Conservation (phyloP, 1,139 yeast genomes). For the Hyphopichia buzzinii region DNA sequence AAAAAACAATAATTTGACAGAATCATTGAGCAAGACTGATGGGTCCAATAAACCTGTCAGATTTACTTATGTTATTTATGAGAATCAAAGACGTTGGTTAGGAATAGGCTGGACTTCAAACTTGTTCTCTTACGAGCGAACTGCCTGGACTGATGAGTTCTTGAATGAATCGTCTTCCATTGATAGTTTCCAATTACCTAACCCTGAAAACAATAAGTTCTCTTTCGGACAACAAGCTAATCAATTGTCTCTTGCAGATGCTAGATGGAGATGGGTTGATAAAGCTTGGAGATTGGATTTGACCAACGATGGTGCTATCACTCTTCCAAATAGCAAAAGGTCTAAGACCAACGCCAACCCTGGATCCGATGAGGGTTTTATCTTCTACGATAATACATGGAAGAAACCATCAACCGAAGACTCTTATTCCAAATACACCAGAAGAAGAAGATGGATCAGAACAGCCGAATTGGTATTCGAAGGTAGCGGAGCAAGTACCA, state of each 20-base stretch:
- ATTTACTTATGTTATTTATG: slow-evolving; percentile 90
- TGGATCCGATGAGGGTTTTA: slow-evolving; percentile 75
- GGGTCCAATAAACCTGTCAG: slow-evolving; percentile 58
- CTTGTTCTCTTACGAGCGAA: slow-evolving; percentile 84
- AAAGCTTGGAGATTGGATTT: slow-evolving; percentile 87
- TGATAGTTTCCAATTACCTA: slow-evolving; percentile 77
- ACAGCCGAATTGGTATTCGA: slow-evolving; percentile 78
- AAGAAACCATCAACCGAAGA: slow-evolving; percentile 87
- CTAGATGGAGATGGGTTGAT: slow-evolving; percentile 95
- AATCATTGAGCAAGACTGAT: slow-evolving; percentile 15
- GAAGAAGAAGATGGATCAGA: slow-evolving; percentile 94
- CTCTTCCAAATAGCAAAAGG: slow-evolving; percentile 61
- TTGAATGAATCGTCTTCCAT: slow-evolving; percentile 80
- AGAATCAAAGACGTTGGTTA: slow-evolving; percentile 95
- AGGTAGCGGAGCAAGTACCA: slow-evolving; percentile 10
- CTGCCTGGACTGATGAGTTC: slow-evolving; percentile 97
- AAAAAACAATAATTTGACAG: slow-evolving; percentile 34
- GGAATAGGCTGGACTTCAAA: slow-evolving; percentile 98
- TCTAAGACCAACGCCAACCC: slow-evolving; percentile 77
- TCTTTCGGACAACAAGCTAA: slow-evolving; percentile 22
- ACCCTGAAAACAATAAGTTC: slow-evolving; percentile 41
- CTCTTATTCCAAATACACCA: slow-evolving; percentile 83
- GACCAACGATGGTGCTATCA: slow-evolving; percentile 84
- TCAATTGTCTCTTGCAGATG: slow-evolving; percentile 42
- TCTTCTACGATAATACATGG: slow-evolving; percentile 93